Base-by-base conservation (phyloP, 2,329 filamentous ascomycete genomes). In the Colletotrichum limetticola region DNA sequence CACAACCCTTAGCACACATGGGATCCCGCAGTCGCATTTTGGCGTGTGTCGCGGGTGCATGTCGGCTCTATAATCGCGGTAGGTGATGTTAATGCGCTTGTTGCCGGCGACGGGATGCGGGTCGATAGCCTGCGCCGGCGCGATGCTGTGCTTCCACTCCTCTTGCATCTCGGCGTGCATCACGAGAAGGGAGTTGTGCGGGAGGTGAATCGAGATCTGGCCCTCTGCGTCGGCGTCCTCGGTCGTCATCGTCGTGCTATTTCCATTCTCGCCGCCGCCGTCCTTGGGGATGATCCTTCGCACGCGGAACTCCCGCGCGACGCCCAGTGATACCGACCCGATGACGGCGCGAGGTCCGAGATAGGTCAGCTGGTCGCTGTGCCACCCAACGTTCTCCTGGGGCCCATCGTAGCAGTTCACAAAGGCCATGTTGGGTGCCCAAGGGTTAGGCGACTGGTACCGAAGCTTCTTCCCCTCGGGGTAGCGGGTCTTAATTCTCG, bases 131-230 rank as follows among this genome's bases (percentile, higher is more conserved):
- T 88, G 86, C 0, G 93, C 92, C 0, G 95, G 93, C 0, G 91
- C 87, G 56, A 99, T 93, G 76, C 90, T 90, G 81, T 99, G 97
- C 81, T 98, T 98, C 95, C 95, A 98, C 79, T 94, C 92, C 79
- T 98, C 96, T 79, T 98, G 96, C 94, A 98, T 98, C 80, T 97
- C 95, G 1, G 96, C 95, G 79, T 98, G 95, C 97, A 99, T 98
- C 11, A 98, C 87, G 0, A 99, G 87, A 0, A 98, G 88, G 0
- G 94, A 97, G 81, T 98, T 98, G 82, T 98, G 97, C 0, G 96
- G 96, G 0, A 98, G 90, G 77, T 98, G 95, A 56, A 98, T 97
- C 1, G 95, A 91, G 71, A 98, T 96, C 80, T 98, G 95, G 4
- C 95, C 96, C 78, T 94, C 91, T 0, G 89, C 87, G 75, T 97